Base-by-base conservation (phyloP, 148 eudicot species). In the Chenopodium quinoa region DNA sequence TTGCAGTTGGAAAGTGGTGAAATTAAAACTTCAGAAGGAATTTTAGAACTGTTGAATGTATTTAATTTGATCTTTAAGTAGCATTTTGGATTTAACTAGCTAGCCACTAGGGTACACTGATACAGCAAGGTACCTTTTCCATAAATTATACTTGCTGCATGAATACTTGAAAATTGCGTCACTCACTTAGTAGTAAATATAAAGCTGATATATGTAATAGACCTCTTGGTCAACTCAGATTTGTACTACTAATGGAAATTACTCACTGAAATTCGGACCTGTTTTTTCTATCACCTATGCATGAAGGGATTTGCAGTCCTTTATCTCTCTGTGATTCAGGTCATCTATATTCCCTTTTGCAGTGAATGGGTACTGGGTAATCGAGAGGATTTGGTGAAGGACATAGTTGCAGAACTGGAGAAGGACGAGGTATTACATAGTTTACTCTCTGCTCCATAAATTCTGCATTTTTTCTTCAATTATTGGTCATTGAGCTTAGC, bases 301-400 rank as follows among this genome's bases (percentile, higher is more conserved):
- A 73, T 0, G 2, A 5, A 10, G 32, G 58, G 32, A 47, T 73
- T 16, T 47, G 50, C 48, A 22, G 54, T 48, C 66, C 66, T 4
- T 47, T 46, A 9, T 9, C 22, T 25, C 62, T 29, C 60, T 16
- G 25, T 37, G 22, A 52, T 32, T 73, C 25, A 73, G 27, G 1
- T 73, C 25, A 46, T 73, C 29, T 81, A 5, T 72, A 7, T 63
- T 83, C 27, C 50, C 63, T 69, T 83, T 56, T 89, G 91, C 89
- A 96, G 99, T 83, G 97, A 96, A 86, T 96, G 98, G 99, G 99
- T 93, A 81, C 89, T 93, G 46, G 99, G 99, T 81, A 93, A 92
- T 86, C 93, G 97, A 32, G 99, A 96, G 82, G 99, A 96, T 88
- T 85, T 96, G 89, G 98, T 88, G 63, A 96, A 96, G 85, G 92